These are phyloP conservation scores for Panicum virgatum DNA, from an alignment of 202 grass and related monocot genomes.

Conservation along the genomic window DNA sequence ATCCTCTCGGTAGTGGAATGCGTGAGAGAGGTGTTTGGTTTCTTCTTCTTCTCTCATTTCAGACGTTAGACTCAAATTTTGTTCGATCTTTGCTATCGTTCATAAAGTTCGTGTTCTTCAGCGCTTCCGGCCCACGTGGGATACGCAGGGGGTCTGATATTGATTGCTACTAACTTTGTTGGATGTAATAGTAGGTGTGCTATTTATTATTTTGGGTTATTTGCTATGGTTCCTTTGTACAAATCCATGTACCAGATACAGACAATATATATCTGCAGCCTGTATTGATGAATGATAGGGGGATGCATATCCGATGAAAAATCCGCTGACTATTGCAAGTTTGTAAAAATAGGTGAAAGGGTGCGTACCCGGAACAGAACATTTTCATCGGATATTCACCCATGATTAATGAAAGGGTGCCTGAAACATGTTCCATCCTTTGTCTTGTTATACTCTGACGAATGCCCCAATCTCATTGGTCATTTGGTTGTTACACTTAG, in stretches of 20 bases:
- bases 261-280: not conserved
- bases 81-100: not conserved
- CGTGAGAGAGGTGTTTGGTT: not conserved
- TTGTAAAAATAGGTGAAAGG: not conserved
- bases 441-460: not conserved
- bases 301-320: not conserved
- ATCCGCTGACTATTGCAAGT: not conserved
- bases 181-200: not conserved
- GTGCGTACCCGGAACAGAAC: not conserved
- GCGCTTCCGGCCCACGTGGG: not conserved
- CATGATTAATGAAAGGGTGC: not conserved
- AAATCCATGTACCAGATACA: not conserved
- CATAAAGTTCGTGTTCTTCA: not conserved
- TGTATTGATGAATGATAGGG: not conserved
- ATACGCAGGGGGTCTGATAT: not conserved
- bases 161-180: not conserved
- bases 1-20: not conserved
- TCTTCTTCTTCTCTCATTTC: not conserved
- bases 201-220: not conserved
- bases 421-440: not conserved
- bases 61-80: not conserved
- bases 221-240: not conserved
- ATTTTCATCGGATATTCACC: not conserved
- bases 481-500: no score
- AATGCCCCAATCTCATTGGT: not conserved